Evolutionary conservation across 257 asterid genomes (phyloP).

Genomic region (Solanum infundibuliforme): DNA sequence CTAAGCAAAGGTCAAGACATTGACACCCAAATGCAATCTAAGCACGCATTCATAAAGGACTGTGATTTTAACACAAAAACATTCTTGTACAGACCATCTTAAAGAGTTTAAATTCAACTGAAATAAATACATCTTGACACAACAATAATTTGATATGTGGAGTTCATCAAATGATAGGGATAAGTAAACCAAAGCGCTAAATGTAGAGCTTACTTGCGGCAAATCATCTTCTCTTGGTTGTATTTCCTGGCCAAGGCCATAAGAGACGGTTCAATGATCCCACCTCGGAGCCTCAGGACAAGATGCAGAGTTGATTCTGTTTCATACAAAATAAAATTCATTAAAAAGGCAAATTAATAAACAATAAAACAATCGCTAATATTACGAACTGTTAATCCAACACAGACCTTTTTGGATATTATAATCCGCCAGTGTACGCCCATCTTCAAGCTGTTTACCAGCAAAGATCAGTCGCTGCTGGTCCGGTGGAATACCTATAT

Average conservation of each 20-base stretch:
- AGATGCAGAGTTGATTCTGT: slow-evolving; percentile 56
- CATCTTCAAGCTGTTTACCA: slow-evolving; percentile 74
- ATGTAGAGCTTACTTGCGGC: slow-evolving; percentile 45
- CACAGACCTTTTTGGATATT: slow-evolving; percentile 47
- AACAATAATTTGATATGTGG: not conserved
- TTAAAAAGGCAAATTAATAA: not conserved
- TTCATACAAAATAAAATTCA: not conserved
- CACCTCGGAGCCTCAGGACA: slow-evolving; percentile 76
- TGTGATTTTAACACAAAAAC: not conserved
- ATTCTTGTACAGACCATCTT: not conserved
- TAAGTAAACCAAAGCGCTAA: not conserved
- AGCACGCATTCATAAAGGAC: not conserved
- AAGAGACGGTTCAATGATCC: slow-evolving; percentile 63
- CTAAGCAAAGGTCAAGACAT: not conserved
- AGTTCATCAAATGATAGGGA: not conserved
- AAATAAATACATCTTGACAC: no score
- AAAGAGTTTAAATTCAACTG: not conserved
- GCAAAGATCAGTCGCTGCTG: slow-evolving; percentile 78
- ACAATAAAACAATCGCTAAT: not conserved
- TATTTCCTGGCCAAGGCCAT: slow-evolving; percentile 59
- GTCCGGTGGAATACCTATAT: slow-evolving; percentile 58
- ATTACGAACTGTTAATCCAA: not conserved
- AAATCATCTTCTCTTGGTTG: slow-evolving; percentile 61
- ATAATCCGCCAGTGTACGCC: slow-evolving; percentile 60
- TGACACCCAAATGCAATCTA: not conserved